Evolutionary conservation across 345 rosid genomes (phyloP).

Genomic region (Ceriops decandra): DNA sequence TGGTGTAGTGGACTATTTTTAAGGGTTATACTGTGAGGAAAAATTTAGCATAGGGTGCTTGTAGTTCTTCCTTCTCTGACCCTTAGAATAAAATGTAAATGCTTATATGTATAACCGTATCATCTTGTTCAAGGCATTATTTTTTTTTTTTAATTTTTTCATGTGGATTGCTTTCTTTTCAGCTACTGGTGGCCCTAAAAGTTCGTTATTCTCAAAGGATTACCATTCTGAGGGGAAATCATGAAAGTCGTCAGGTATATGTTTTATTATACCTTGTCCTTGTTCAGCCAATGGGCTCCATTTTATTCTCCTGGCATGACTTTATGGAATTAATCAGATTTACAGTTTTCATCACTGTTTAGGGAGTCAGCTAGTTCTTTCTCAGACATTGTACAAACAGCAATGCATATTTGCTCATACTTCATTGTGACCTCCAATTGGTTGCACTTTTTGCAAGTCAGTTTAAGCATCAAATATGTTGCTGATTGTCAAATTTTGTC

Average conservation of each 20-base stretch:
- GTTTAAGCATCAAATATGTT: not conserved
- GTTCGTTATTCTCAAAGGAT: constrained; percentile 82
- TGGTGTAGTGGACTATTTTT: too few species aligned
- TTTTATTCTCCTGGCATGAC: not conserved
- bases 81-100: not conserved
- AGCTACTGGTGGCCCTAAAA: constrained; percentile 87
- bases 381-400: not conserved
- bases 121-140: not conserved
- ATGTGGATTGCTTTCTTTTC: constrained; percentile 11
- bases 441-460: not conserved
- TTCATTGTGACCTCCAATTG: not conserved
- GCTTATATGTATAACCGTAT: not conserved
- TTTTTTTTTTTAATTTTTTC: not conserved
- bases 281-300: not conserved
- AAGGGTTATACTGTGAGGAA: too few species aligned
- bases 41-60: too few species aligned
- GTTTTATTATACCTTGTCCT: not conserved
- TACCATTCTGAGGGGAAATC: constrained; percentile 96
- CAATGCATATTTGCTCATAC: not conserved
- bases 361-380: not conserved
- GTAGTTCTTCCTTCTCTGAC: too few species aligned
- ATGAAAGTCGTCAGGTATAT: constrained; percentile 95
- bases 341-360: not conserved
- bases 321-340: not conserved
- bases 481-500: constrained; percentile 19